Conservation (phyloP, 2,329 filamentous ascomycete genomes). For the Aspergillus sp. region DNA sequence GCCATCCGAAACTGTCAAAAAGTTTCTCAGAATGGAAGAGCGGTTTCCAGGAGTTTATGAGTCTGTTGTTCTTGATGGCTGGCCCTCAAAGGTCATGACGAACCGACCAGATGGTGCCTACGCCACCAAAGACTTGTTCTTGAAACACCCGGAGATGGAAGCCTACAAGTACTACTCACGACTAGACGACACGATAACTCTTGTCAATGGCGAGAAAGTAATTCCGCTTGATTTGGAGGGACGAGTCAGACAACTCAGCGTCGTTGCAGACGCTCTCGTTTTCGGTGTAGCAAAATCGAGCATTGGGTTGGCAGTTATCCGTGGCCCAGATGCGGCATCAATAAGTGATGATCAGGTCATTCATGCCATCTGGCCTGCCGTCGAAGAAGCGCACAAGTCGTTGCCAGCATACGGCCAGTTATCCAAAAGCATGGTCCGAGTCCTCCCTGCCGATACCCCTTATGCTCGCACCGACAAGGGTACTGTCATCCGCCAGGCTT, state of each 20-base stretch:
- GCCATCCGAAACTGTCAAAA: slow-evolving; percentile 38
- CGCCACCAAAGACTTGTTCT: slow-evolving; percentile 52
- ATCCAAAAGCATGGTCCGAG: slow-evolving; percentile 52
- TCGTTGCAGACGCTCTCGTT: slow-evolving; percentile 58
- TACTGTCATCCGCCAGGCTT: slow-evolving; percentile 53
- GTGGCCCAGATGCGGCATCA: slow-evolving; percentile 44
- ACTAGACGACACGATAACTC: slow-evolving; percentile 48
- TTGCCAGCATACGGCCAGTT: slow-evolving; percentile 56
- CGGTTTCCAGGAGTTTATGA: slow-evolving; percentile 38
- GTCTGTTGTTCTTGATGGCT: slow-evolving; percentile 35
- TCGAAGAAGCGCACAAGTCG: slow-evolving; percentile 52
- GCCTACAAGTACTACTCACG: slow-evolving; percentile 51
- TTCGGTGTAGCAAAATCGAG: slow-evolving; percentile 56
- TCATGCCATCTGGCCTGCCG: slow-evolving; percentile 49
- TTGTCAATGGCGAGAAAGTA: slow-evolving; percentile 54
- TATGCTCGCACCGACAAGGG: slow-evolving; percentile 58
- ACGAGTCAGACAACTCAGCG: slow-evolving; percentile 51
- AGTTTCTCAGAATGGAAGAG: slow-evolving; percentile 45
- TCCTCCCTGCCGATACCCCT: slow-evolving; percentile 46
- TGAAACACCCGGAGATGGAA: slow-evolving; percentile 44
- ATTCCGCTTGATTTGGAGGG: slow-evolving; percentile 54
- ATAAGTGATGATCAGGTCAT: slow-evolving; percentile 50
- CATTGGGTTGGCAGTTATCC: slow-evolving; percentile 56
- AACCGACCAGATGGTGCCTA: slow-evolving; percentile 51
- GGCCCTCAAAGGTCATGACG: slow-evolving; percentile 41